phyloP scores from a whole-genome alignment of 164 flowering plant genomes.

The Pachysandra terminalis region DNA sequence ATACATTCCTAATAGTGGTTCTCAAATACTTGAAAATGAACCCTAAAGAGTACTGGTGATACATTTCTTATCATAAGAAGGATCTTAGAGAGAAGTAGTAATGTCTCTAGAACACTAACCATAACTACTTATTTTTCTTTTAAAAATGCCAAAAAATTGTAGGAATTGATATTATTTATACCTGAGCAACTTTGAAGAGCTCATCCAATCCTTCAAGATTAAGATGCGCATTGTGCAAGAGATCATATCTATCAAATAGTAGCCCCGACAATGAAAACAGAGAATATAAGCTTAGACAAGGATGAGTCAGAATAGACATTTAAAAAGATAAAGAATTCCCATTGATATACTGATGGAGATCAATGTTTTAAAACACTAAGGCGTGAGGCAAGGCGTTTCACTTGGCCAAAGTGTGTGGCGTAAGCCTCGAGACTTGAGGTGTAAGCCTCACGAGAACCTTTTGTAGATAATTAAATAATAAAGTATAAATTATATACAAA shows the following conservation, averaged over 20 bases:
- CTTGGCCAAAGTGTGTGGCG: too few relatives aligned
- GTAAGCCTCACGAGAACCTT: too few relatives aligned
- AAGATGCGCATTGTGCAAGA: constrained; percentile 94
- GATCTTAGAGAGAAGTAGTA: not conserved
- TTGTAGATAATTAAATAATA: too few relatives aligned
- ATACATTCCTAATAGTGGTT: not conserved
- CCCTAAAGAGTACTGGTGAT: not conserved
- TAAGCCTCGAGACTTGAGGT: too few relatives aligned
- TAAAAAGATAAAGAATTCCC: not conserved
- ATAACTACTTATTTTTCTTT: too few relatives aligned
- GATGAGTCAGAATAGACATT: not conserved
- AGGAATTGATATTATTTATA: constrained; percentile 16
- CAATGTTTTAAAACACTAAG: too few relatives aligned
- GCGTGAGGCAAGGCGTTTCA: too few relatives aligned
- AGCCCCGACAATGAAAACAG: not conserved
- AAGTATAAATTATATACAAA: too few relatives aligned
- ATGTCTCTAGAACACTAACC: not conserved
- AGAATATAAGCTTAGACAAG: not conserved
- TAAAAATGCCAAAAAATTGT: not conserved
- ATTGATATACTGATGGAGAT: too few relatives aligned
- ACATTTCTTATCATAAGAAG: not conserved
- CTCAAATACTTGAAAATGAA: not conserved
- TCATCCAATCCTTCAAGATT: constrained; percentile 83
- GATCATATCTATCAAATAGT: constrained; percentile 74
- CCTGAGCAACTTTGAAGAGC: constrained; percentile 99